A percentile compares a stretch with the other conserved stretches of the same genome.
Conservation (phyloP, 768 basidiomycete species). For the Calocybe indica region DNA sequence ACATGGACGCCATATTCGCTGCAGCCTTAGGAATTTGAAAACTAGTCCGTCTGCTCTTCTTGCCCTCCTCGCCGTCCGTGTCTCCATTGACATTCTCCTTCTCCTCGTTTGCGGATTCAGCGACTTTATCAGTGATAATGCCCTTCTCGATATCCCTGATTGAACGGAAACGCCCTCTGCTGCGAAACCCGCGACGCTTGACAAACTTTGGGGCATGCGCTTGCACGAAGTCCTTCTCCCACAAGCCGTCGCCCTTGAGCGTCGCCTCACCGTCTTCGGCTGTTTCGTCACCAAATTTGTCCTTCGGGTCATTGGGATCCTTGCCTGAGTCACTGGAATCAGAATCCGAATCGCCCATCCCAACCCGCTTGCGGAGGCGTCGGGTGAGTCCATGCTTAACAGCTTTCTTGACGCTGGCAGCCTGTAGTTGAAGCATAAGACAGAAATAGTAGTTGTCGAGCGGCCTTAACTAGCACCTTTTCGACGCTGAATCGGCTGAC, state of each 20-base stretch:
- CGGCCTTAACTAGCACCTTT: slow-evolving; percentile 26
- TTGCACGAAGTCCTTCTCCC: slow-evolving; percentile 12
- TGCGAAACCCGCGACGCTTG: background rate
- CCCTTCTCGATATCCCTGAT: slow-evolving; percentile 13
- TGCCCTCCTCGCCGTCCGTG: slow-evolving; percentile 7
- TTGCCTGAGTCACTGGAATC: slow-evolving; percentile 24
- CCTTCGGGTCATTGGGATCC: slow-evolving; percentile 23
- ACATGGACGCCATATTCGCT: slow-evolving; percentile 38
- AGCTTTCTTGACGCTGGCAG: slow-evolving; percentile 76
- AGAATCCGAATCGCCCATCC: slow-evolving; percentile 57
- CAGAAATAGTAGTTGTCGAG: too few relatives aligned
- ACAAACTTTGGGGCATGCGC: background rate
- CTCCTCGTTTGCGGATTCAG: background rate
- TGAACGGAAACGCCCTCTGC: background rate
- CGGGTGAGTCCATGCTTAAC: slow-evolving; percentile 78
- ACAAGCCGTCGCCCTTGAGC: slow-evolving; percentile 15
- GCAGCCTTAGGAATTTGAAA: slow-evolving; percentile 36
- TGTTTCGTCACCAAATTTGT: slow-evolving; percentile 21
- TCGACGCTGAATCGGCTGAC: slow-evolving; percentile 72
- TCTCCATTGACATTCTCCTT: background rate
- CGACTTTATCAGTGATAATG: slow-evolving; percentile 4
- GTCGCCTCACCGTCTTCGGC: slow-evolving; percentile 23
- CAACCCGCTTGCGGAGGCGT: slow-evolving; percentile 68
- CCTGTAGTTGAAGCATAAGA: slow-evolving; percentile 22
- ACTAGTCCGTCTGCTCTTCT: slow-evolving; percentile 25